Percentiles rank a stretch among this genome's conserved stretches.
phyloP scores from a whole-genome alignment of 2,329 filamentous ascomycete genomes.

The Aureobasidium sp. region DNA sequence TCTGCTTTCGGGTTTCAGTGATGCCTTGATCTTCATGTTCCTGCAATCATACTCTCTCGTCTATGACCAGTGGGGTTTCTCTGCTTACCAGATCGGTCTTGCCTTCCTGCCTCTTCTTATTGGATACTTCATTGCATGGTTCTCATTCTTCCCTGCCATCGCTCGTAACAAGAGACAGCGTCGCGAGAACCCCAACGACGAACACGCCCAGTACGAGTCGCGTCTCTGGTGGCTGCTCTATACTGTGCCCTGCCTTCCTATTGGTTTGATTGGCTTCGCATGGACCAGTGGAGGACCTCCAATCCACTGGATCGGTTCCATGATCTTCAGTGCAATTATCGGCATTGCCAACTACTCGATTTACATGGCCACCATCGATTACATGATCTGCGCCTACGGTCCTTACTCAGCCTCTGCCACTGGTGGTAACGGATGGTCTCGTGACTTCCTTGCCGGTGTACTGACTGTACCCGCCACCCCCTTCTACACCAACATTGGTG shows the following conservation, averaged over 20 bases:
- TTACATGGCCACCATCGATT: slow-evolving; percentile 72
- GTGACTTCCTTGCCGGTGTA: slow-evolving; percentile 68
- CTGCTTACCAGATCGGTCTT: slow-evolving; percentile 52
- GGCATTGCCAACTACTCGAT: slow-evolving; percentile 59
- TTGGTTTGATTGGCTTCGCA: slow-evolving; percentile 66
- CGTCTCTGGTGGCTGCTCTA: slow-evolving; percentile 62
- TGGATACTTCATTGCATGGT: slow-evolving; percentile 60
- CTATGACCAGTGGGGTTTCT: slow-evolving; percentile 61
- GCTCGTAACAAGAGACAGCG: slow-evolving; percentile 48
- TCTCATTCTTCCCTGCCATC: slow-evolving; percentile 51
- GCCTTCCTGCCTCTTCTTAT: slow-evolving; percentile 61
- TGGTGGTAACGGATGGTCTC: slow-evolving; percentile 67
- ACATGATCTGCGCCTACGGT: slow-evolving; percentile 69
- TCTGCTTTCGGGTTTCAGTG: slow-evolving; percentile 66
- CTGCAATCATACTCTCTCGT: slow-evolving; percentile 66
- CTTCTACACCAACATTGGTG: slow-evolving; percentile 43
- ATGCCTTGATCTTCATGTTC: slow-evolving; percentile 75
- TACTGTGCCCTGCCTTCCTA: slow-evolving; percentile 54
- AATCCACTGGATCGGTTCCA: slow-evolving; percentile 62
- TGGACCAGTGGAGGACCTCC: slow-evolving; percentile 61
- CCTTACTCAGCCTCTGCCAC: slow-evolving; percentile 69
- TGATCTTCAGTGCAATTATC: slow-evolving; percentile 60
- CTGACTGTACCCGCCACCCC: slow-evolving; percentile 63
- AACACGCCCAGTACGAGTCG: slow-evolving; percentile 56
- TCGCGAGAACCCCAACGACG: slow-evolving; percentile 41